Evolutionary conservation across 805 yeast species (phyloP).

Genomic region (Hanseniaspora lindneri): DNA sequence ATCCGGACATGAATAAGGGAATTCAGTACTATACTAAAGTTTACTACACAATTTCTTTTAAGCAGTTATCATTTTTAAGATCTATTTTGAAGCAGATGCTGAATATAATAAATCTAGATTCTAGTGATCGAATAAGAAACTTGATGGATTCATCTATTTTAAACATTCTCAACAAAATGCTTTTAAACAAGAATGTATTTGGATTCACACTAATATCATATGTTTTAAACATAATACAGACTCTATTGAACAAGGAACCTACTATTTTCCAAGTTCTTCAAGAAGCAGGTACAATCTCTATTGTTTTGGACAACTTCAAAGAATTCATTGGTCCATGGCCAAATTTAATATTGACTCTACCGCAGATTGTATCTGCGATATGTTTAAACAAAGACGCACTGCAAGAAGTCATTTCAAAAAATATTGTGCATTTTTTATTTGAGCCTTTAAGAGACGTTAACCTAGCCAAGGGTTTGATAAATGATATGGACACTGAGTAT

Average conservation of each 20-base stretch:
- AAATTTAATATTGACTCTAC: constrained; percentile 48
- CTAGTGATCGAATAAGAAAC: constrained; percentile 75
- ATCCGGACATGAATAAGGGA: constrained; percentile 49
- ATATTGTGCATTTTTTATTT: constrained; percentile 37
- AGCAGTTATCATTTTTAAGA: constrained; percentile 49
- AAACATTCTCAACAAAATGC: constrained; percentile 44
- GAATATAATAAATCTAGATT: constrained; percentile 54
- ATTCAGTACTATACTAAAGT: constrained; percentile 38
- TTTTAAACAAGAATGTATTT: constrained; percentile 46
- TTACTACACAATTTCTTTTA: constrained; percentile 42
- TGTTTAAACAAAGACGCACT: constrained; percentile 68
- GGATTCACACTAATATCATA: constrained; percentile 55
- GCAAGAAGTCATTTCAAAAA: constrained; percentile 36
- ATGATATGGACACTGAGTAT: constrained; percentile 42
- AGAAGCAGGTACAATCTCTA: constrained; percentile 63
- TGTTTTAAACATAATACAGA: constrained; percentile 51
- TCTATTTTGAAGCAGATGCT: constrained; percentile 52
- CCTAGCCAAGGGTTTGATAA: constrained; percentile 41
- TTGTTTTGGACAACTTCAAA: constrained; percentile 47
- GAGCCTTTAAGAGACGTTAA: constrained; percentile 38
- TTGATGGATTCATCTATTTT: constrained; percentile 77
- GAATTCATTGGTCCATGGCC: constrained; percentile 45
- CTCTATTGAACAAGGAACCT: constrained; percentile 79
- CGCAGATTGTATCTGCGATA: constrained; percentile 72
- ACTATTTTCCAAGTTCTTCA: constrained; percentile 70